Conservation (phyloP, 331 rosid species). For the Telfairia occidentalis region DNA sequence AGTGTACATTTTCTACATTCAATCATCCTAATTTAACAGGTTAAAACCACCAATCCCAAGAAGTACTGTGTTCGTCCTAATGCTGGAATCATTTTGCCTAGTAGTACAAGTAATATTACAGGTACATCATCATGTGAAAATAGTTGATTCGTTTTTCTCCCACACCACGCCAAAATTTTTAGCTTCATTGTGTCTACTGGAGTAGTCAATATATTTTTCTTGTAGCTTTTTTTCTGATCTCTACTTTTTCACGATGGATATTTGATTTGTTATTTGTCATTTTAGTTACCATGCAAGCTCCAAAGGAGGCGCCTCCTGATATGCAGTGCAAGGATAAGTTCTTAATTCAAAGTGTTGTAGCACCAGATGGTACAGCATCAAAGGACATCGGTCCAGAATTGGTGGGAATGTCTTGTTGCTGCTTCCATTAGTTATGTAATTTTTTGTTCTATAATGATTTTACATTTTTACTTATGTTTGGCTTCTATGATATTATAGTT, state of each 20-base stretch:
- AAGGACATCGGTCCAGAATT: slow-evolving; percentile 33
- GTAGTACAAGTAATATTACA: slow-evolving; percentile 27
- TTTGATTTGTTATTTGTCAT: slow-evolving; percentile 1
- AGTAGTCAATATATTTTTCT: background rate
- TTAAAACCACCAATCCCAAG: slow-evolving; percentile 38
- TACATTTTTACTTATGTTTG: background rate
- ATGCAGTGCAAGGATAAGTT: slow-evolving; percentile 51
- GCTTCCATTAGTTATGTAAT: background rate
- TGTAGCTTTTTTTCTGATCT: background rate
- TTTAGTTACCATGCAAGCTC: slow-evolving; percentile 41
- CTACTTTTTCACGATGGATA: background rate
- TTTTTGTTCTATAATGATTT: background rate
- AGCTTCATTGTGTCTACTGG: background rate
- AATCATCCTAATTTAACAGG: slow-evolving; percentile 18
- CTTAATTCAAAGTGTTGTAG: slow-evolving; percentile 39
- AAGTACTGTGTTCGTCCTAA: slow-evolving; percentile 44
- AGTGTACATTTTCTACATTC: background rate
- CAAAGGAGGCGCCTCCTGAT: slow-evolving; percentile 28
- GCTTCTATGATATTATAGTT: slow-evolving; percentile 15
- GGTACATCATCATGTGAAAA: slow-evolving; percentile 17
- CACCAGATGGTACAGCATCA: slow-evolving; percentile 19
- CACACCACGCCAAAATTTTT: background rate
- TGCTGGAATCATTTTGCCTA: slow-evolving; percentile 32
- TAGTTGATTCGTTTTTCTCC: background rate
- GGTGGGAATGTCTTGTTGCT: slow-evolving; percentile 24